A percentile compares a stretch with the other conserved stretches of the same genome.
Conservation (phyloP, 345 rosid species). For the Rhodamnia argentea region DNA sequence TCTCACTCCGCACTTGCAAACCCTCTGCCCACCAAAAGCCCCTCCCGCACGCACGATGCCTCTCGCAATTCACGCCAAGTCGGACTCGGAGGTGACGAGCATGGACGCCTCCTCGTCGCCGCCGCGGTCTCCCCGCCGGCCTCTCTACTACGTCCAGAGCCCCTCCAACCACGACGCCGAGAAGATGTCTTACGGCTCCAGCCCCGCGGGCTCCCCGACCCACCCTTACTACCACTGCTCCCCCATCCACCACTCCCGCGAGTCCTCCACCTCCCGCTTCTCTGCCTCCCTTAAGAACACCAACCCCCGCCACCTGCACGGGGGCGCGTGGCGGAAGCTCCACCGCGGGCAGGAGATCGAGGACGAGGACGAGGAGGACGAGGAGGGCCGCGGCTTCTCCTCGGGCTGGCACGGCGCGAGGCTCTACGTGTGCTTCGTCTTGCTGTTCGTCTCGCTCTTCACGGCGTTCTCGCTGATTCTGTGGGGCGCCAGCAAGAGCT, state of each 20-base stretch:
- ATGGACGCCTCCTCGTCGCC: constrained; percentile 52
- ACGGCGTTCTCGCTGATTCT: constrained; percentile 57
- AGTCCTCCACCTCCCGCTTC: constrained; percentile 87
- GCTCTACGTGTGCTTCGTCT: constrained; percentile 39
- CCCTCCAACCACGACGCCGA: constrained; percentile 93
- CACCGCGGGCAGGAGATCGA: constrained; percentile 17
- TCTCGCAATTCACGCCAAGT: constrained; percentile 67
- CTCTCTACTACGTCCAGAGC: constrained; percentile 86
- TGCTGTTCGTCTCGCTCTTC: constrained; percentile 50
- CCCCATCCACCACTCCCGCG: constrained; percentile 92
- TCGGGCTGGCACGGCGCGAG: constrained; percentile 25
- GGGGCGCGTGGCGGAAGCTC: constrained; percentile 42
- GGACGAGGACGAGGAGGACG: constrained; percentile 12
- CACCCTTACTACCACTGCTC: constrained; percentile 73
- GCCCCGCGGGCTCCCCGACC: constrained; percentile 60
- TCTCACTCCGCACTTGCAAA: neutral
- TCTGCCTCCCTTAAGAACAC: constrained; percentile 62
- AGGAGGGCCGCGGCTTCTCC: constrained; percentile 4
- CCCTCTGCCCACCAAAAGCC: neutral
- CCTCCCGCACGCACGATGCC: neutral
- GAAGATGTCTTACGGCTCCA: constrained; percentile 93
- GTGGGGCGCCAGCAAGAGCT: constrained; percentile 78
- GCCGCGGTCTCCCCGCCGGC: constrained; percentile 56
- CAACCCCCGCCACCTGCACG: constrained; percentile 16
- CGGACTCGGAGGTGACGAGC: constrained; percentile 89